A percentile compares a stretch with the other conserved stretches of the same genome.
Conservation (phyloP, 2,329 filamentous ascomycete genomes). For the Chaetomiaceae sp. region DNA sequence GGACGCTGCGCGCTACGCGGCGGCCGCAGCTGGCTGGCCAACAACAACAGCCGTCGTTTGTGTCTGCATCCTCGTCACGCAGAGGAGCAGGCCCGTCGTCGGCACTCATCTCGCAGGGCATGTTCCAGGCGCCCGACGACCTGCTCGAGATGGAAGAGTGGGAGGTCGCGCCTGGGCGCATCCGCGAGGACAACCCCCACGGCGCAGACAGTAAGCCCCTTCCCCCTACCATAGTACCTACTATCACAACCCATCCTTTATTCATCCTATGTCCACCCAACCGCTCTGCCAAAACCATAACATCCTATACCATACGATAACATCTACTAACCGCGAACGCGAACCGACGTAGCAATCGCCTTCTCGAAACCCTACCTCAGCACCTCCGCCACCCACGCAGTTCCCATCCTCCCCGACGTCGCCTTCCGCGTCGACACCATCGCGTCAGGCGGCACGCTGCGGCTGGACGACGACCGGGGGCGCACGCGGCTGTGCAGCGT, state of each 20-base stretch:
- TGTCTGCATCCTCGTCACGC: not conserved
- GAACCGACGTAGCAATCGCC: conserved; percentile 28
- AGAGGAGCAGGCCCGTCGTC: conserved; percentile 3
- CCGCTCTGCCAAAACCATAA: too few relatives aligned
- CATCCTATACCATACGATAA: too few relatives aligned
- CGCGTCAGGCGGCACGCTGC: conserved; percentile 19
- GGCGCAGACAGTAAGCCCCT: conserved; percentile 19
- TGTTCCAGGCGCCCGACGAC: conserved; percentile 11
- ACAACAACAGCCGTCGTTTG: not conserved
- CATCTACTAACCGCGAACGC: too few relatives aligned
- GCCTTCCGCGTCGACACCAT: conserved; percentile 27
- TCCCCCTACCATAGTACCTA: not conserved
- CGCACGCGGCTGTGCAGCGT: conserved; percentile 27
- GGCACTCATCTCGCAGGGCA: conserved; percentile 18
- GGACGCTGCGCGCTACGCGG: not conserved
- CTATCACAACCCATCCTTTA: too few relatives aligned
- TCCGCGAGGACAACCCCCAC: conserved; percentile 16
- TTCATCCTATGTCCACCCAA: too few relatives aligned
- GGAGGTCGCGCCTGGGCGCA: conserved; percentile 32
- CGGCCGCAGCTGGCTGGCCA: not conserved
- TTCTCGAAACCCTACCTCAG: conserved; percentile 33
- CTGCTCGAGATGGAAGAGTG: conserved; percentile 33
- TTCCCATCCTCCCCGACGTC: conserved; percentile 26
- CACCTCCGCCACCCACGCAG: conserved; percentile 19
- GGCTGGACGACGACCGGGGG: conserved; percentile 17